Evolutionary conservation across 345 rosid species (phyloP).

Genomic region (Angophora floribunda): DNA sequence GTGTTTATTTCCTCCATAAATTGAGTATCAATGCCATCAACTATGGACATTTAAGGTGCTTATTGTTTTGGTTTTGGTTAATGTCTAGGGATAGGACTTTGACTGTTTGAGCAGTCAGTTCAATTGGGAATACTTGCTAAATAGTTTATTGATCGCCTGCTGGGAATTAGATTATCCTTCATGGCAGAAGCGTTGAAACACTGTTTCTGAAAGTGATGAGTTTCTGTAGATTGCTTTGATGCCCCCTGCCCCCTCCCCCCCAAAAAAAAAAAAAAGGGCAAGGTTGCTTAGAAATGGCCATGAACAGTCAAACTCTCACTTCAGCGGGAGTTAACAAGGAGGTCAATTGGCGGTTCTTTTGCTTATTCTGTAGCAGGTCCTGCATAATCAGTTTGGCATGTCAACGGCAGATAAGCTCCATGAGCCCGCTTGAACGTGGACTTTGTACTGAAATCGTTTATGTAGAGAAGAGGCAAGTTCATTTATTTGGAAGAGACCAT

Average conservation of each 20-base stretch:
- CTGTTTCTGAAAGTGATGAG: background rate
- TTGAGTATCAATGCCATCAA: background rate
- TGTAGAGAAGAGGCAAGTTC: background rate
- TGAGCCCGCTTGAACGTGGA: background rate
- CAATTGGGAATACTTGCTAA: background rate
- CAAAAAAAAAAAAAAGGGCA: background rate
- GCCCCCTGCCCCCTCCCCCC: too few relatives aligned
- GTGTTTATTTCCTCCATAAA: background rate
- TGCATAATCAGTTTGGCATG: background rate
- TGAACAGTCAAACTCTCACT: background rate
- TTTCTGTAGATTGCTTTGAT: background rate
- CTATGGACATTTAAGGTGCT: background rate
- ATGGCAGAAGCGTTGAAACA: background rate
- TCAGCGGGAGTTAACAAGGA: background rate
- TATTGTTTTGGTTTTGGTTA: background rate
- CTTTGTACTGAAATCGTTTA: background rate
- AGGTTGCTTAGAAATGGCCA: background rate
- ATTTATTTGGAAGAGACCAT: background rate
- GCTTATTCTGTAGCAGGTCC: background rate
- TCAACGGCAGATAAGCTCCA: background rate
- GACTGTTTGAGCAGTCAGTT: background rate
- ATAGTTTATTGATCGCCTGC: background rate
- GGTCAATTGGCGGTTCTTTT: background rate
- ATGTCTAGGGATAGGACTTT: background rate
- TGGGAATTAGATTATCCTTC: background rate